Evolutionary conservation across 2,329 filamentous ascomycete species (phyloP), one percentile per base, ranked within the genome.

Genomic region (Scytalidium lignicola): DNA sequence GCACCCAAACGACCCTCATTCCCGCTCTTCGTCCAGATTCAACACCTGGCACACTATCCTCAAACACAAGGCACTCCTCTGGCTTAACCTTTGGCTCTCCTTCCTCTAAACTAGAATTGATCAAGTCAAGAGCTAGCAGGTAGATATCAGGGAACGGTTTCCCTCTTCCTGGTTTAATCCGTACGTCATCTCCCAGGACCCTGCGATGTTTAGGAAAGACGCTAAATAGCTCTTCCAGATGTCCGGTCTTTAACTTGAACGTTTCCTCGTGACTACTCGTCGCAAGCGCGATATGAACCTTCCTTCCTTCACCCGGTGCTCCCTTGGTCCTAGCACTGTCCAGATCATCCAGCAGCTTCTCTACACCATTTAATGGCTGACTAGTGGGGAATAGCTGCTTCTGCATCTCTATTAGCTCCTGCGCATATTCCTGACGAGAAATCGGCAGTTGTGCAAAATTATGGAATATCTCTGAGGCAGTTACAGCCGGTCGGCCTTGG

Each of bases 121-220:
- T 86, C 3, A 83, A 87, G 67, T 86, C 76, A 44, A 99, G 74
- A 0, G 93, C 92, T 1, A 97, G 75, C 15, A 95, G 72, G 68
- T 95, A 99, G 58, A 99, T 97, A 68, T 97, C 91, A 0, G 92
- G 92, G 41, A 91, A 78, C 0, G 93, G 93, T 70, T 99, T 99
- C 18, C 93, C 92, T 17, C 89, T 74, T 0, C 92, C 92, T 4
- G 77, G 70, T 1, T 79, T 74, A 58, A 97, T 87, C 46, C 92
- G 79, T 5, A 74, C 64, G 65, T 99, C 92, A 63, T 99, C 93
- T 13, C 92, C 92, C 1, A 95, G 71, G 0, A 97, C 83, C 42
- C 83, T 79, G 49, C 88, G 82, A 10, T 83, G 70, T 3, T 74
- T 65, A 29, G 82, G 78, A 62, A 96, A 95, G 20, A 80, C 72